These are phyloP conservation scores for Podila epigama DNA, from an alignment of 192 early-diverging fungal genomes.

Conservation along the genomic window DNA sequence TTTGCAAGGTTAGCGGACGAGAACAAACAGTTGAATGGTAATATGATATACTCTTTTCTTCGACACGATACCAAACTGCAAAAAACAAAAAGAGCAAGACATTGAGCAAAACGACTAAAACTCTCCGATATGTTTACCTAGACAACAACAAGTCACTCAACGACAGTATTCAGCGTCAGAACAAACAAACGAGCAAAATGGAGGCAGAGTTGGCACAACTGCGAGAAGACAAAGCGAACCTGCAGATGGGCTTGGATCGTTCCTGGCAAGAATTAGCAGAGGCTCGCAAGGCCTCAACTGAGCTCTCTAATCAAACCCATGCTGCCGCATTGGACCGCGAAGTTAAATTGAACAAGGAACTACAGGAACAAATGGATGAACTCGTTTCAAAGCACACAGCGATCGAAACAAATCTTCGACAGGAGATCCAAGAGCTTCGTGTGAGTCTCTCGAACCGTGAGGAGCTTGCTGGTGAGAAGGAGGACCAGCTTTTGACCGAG, in stretches of 20 bases:
- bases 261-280: constrained; percentile 30
- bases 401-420: constrained; percentile 21
- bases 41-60: neutral
- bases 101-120: neutral
- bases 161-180: constrained; percentile 35
- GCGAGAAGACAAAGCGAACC: constrained; percentile 19
- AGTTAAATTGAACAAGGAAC: constrained; percentile 52
- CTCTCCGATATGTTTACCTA: neutral
- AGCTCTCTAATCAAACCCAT: constrained; percentile 40
- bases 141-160: constrained; percentile 11
- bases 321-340: constrained; percentile 57
- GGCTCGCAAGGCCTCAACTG: constrained; percentile 29
- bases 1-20: constrained; percentile 40
- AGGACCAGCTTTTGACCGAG: constrained; percentile 52
- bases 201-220: constrained; percentile 19
- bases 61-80: neutral
- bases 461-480: constrained; percentile 49
- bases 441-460: constrained; percentile 51
- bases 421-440: constrained; percentile 54
- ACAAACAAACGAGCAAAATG: constrained; percentile 23
- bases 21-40: constrained; percentile 52
- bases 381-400: constrained; percentile 40
- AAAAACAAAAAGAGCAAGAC: too few species aligned
- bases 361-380: constrained; percentile 36
- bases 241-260: constrained; percentile 31